Evolutionary conservation across 129 eudicot genomes (phyloP).

Genomic region (Ambrosia trifida): DNA sequence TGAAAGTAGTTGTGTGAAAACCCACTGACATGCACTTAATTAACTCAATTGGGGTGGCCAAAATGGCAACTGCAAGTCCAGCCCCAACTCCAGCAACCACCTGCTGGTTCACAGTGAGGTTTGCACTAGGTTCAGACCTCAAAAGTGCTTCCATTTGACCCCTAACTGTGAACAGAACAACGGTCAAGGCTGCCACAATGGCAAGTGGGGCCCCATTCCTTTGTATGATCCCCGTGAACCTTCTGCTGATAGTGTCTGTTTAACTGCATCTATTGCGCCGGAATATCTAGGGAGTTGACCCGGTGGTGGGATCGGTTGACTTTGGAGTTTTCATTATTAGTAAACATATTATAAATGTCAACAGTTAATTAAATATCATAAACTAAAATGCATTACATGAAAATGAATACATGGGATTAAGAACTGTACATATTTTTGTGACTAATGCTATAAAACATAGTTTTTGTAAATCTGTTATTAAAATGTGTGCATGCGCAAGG

Average conservation of each 20-base stretch:
- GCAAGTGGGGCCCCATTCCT: conserved; percentile 98
- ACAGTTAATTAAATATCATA: too few relatives aligned
- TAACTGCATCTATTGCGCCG: conserved; percentile 50
- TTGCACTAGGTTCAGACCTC: conserved; percentile 70
- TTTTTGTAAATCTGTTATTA: too few relatives aligned
- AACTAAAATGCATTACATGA: too few relatives aligned
- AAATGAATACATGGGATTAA: too few relatives aligned
- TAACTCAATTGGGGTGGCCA: conserved; percentile 86
- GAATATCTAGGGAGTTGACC: conserved; percentile 63
- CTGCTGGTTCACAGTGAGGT: conserved; percentile 75
- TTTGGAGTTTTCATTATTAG: conserved; percentile 96
- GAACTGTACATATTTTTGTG: too few relatives aligned
- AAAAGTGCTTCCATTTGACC: conserved; percentile 80
- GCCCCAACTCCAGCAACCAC: conserved; percentile 82
- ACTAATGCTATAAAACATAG: too few relatives aligned
- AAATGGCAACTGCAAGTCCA: conserved; percentile 77
- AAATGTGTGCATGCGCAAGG: too few relatives aligned
- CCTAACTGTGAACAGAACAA: conserved; percentile 72
- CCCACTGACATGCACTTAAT: conserved; percentile 81
- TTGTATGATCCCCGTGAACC: conserved; percentile 78
- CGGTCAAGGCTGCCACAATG: conserved; percentile 89
- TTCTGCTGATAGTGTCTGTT: conserved; percentile 79
- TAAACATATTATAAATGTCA: too few relatives aligned
- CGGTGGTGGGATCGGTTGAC: conserved; percentile 79
- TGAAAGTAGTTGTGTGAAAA: not conserved